Conservation (phyloP, 2,329 filamentous ascomycete species). For the Pseudovirgaria hyperparasitica region DNA sequence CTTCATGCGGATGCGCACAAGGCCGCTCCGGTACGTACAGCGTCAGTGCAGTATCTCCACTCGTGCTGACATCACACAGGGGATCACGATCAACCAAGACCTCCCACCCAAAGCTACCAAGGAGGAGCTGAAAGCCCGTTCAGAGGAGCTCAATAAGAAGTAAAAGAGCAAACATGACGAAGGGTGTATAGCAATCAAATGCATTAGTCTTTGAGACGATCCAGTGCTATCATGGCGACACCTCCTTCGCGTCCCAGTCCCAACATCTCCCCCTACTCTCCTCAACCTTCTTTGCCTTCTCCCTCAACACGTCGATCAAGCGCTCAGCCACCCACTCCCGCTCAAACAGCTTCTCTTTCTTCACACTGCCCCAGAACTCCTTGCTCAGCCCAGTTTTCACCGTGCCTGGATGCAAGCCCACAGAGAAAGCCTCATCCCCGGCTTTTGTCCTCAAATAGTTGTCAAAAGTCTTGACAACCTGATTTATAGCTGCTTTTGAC, state of each 20-base stretch:
- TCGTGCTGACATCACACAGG: too few species aligned
- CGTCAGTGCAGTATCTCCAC: too few species aligned
- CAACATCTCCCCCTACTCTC: slow-evolving; percentile 25
- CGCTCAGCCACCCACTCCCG: slow-evolving; percentile 53
- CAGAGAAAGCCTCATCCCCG: slow-evolving; percentile 50
- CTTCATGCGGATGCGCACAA: too few species aligned
- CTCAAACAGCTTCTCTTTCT: slow-evolving; percentile 50
- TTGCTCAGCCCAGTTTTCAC: slow-evolving; percentile 62
- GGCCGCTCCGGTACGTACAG: too few species aligned
- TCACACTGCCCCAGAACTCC: slow-evolving; percentile 57
- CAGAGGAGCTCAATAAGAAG: too few species aligned
- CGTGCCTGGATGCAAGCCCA: slow-evolving; percentile 69
- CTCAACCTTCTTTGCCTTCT: slow-evolving; percentile 49
- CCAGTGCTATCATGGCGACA: slow-evolving; percentile 16
- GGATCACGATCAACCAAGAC: too few species aligned
- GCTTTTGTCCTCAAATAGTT: slow-evolving; percentile 46
- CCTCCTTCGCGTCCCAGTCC: slow-evolving; percentile 27
- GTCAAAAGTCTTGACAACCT: slow-evolving; percentile 59
- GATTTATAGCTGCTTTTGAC: slow-evolving; percentile 63
- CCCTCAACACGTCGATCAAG: slow-evolving; percentile 47
- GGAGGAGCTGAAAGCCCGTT: too few species aligned
- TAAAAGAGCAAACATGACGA: too few species aligned
- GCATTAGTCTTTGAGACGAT: too few species aligned
- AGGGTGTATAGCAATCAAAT: too few species aligned
- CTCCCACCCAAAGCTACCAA: too few species aligned